Conservation (phyloP, 2,329 filamentous ascomycete genomes). For the Onygenales sp. region DNA sequence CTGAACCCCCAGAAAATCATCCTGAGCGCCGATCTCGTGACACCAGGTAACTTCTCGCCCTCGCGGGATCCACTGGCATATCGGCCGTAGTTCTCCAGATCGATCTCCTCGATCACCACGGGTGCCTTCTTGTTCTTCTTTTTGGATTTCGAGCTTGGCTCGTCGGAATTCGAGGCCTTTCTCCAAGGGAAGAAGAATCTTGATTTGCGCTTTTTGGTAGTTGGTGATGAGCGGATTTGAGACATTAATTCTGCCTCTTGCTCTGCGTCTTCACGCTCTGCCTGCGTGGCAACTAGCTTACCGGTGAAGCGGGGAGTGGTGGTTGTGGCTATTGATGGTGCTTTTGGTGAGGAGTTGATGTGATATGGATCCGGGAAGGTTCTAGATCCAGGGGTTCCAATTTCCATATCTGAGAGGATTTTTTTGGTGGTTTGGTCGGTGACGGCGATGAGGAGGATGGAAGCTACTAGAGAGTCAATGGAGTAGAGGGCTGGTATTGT, state of each 20-base stretch:
- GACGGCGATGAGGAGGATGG: constrained; percentile 36
- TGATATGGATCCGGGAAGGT: constrained; percentile 6
- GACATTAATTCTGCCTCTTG: constrained; percentile 28
- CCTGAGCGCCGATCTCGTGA: constrained; percentile 25
- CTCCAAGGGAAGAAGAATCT: constrained; percentile 9
- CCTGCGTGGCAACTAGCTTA: constrained; percentile 27
- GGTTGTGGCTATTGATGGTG: constrained; percentile 9
- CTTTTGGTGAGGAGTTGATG: constrained; percentile 5
- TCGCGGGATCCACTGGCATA: constrained; percentile 27
- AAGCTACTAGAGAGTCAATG: constrained; percentile 38
- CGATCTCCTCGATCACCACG: constrained; percentile 33
- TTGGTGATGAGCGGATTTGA: constrained; percentile 19
- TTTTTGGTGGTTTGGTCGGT: constrained; percentile 32
- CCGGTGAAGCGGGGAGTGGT: constrained; percentile 18
- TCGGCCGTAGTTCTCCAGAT: constrained; percentile 35
- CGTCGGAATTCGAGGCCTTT: constrained; percentile 3
- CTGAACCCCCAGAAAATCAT: constrained; percentile 30
- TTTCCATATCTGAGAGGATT: constrained; percentile 27
- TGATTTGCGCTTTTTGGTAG: constrained; percentile 7
- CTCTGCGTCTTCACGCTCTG: constrained; percentile 33
- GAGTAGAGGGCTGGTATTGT: constrained; percentile 38
- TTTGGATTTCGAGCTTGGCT: constrained; percentile 8
- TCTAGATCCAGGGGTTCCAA: constrained; percentile 15
- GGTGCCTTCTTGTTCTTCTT: constrained; percentile 18
- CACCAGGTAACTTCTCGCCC: constrained; percentile 30